phyloP scores from a whole-genome alignment of 495 filamentous ascomycete genomes.

The Xylaria intraflava region DNA sequence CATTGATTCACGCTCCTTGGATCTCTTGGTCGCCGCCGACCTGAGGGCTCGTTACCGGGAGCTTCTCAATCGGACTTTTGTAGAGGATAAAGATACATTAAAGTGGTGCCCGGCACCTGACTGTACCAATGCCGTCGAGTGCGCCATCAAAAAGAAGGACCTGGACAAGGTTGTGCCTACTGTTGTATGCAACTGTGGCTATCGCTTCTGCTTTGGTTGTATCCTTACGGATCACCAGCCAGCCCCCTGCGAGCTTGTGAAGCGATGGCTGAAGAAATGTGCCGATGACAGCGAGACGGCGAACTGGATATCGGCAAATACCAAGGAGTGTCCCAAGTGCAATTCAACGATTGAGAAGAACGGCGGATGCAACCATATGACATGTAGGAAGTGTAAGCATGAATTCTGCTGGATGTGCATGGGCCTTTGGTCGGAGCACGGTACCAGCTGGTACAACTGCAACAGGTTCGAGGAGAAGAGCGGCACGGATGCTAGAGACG shows the following conservation, averaged over 20 bases:
- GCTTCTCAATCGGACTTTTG: slow-evolving; percentile 86
- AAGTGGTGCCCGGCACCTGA: slow-evolving; percentile 98
- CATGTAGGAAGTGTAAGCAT: slow-evolving; percentile 94
- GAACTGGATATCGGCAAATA: slow-evolving; percentile 99
- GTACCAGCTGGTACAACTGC: slow-evolving; percentile 99
- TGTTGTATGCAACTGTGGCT: slow-evolving; percentile 73
- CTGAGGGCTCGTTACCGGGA: slow-evolving; percentile 74
- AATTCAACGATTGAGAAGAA: slow-evolving; percentile 98
- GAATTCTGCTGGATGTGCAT: slow-evolving; percentile 99
- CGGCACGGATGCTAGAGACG: slow-evolving; percentile 79
- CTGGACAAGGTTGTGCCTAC: slow-evolving; percentile 80
- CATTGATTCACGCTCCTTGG: slow-evolving; percentile 81
- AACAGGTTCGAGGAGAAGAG: slow-evolving; percentile 95
- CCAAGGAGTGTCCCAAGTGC: slow-evolving; percentile 95
- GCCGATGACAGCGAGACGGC: slow-evolving; percentile 97
- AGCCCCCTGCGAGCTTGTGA: slow-evolving; percentile 83
- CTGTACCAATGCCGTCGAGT: slow-evolving; percentile 88
- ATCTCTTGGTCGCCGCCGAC: slow-evolving; percentile 70
- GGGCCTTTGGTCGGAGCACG: slow-evolving; percentile 97
- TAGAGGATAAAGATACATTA: slow-evolving; percentile 89
- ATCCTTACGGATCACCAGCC: slow-evolving; percentile 88
- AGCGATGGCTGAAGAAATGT: slow-evolving; percentile 97
- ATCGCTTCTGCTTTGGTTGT: slow-evolving; percentile 96
- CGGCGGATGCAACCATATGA: slow-evolving; percentile 99
- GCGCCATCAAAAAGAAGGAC: slow-evolving; percentile 76